A percentile compares a stretch with the other conserved stretches of the same genome.
Conservation (phyloP, 768 basidiomycete species). For the Pholiota microspora region DNA sequence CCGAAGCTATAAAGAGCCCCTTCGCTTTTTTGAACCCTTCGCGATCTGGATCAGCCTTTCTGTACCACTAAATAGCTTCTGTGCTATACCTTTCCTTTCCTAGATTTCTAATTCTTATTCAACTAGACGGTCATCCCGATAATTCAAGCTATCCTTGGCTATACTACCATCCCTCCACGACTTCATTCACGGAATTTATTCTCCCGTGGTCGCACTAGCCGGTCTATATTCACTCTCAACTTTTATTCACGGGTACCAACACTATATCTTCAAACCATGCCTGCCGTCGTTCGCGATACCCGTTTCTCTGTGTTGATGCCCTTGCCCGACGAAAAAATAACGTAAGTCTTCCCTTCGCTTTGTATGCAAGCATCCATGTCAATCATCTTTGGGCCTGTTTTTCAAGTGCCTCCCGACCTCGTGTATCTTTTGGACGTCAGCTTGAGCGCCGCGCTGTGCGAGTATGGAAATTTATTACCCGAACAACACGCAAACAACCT, state of each 20-base stretch:
- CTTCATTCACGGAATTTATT: slow-evolving; percentile 16
- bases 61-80: background rate
- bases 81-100: slow-evolving; percentile 6
- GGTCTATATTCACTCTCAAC: slow-evolving; percentile 8
- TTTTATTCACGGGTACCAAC: too few species aligned
- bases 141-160: too few species aligned
- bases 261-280: slow-evolving; percentile 18
- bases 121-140: slow-evolving; percentile 1
- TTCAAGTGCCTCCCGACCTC: slow-evolving; percentile 13
- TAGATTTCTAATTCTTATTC: slow-evolving; percentile 6
- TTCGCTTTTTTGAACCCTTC: background rate
- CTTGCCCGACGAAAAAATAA: slow-evolving; percentile 17
- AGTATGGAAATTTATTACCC: slow-evolving; percentile 62
- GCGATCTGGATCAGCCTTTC: slow-evolving; percentile 28
- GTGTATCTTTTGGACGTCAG: slow-evolving; percentile 38
- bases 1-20: slow-evolving; percentile 6
- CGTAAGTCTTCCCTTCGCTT: slow-evolving; percentile 3
- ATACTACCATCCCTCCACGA: slow-evolving; percentile 10
- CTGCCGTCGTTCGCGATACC: slow-evolving; percentile 25
- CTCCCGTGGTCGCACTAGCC: slow-evolving; percentile 20
- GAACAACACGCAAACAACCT: slow-evolving; percentile 46
- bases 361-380: background rate
- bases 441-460: slow-evolving; percentile 58
- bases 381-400: background rate
- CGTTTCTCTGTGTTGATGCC: slow-evolving; percentile 29